Evolutionary conservation across 768 basidiomycete genomes (phyloP).

Genomic region (Candolleomyces efflorescens): DNA sequence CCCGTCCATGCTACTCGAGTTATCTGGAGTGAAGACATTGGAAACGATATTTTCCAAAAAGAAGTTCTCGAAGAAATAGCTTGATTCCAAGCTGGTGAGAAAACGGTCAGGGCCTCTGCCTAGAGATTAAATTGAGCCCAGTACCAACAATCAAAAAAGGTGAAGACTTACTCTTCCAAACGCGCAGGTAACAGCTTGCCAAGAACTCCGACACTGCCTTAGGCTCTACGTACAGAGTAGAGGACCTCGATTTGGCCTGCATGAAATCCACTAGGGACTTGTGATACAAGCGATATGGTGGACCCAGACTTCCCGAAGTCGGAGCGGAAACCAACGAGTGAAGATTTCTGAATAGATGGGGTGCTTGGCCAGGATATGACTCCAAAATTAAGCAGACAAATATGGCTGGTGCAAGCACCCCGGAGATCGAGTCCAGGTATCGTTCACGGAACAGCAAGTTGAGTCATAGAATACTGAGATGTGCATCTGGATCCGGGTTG

Average conservation of each 20-base stretch:
- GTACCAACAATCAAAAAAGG: background rate
- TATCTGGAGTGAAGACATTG: background rate
- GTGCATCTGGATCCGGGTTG: background rate
- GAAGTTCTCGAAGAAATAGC: background rate
- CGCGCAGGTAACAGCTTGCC: background rate
- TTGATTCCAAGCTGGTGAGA: too few relatives aligned
- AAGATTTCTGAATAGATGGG: background rate
- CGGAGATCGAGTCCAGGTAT: background rate
- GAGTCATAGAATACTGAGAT: background rate
- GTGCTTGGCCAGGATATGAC: background rate
- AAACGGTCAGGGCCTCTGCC: too few relatives aligned
- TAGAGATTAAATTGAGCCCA: background rate
- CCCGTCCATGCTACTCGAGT: background rate
- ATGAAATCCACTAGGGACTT: background rate
- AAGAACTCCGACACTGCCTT: background rate
- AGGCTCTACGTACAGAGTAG: background rate
- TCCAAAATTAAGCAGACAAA: background rate
- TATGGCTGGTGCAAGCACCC: background rate
- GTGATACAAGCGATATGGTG: background rate
- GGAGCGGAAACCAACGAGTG: background rate
- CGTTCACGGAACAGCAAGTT: background rate
- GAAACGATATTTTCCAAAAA: background rate
- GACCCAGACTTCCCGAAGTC: background rate
- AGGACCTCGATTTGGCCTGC: background rate
- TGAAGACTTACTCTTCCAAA: background rate